Evolutionary conservation across 495 filamentous ascomycete species (phyloP).

Genomic region (Stereocaulon alpinum): DNA sequence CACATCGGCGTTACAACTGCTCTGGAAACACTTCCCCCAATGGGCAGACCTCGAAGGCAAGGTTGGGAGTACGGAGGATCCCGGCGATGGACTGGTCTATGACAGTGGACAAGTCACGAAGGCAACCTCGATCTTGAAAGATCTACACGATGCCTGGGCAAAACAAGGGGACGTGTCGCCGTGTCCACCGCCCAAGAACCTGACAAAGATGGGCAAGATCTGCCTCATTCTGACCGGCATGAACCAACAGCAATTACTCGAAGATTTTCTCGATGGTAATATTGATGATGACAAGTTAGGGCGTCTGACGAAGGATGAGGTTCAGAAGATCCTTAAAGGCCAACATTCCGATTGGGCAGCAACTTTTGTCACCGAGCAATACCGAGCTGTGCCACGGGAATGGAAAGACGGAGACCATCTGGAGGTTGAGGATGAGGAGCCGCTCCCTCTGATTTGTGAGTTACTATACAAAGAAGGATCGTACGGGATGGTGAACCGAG

Average conservation of each 20-base stretch:
- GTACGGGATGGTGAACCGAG: conserved; percentile 7
- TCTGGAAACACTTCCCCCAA: conserved; percentile 3
- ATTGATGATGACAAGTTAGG: conserved; percentile 4
- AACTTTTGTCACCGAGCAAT: conserved; percentile 10
- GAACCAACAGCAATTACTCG: conserved; percentile 9
- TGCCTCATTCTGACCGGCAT: conserved; percentile 11
- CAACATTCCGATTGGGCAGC: not conserved
- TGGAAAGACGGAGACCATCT: conserved; percentile 14
- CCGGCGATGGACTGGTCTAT: conserved; percentile 13
- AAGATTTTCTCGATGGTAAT: conserved; percentile 6
- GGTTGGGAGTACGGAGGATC: conserved; percentile 9
- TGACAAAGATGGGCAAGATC: conserved; percentile 5
- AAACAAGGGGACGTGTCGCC: not conserved
- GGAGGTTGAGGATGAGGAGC: conserved; percentile 12
- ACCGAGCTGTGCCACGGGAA: not conserved
- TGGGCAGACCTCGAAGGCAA: conserved; percentile 6
- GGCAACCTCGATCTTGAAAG: not conserved
- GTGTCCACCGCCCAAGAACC: not conserved
- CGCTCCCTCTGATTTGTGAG: conserved; percentile 1
- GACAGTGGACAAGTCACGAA: not conserved
- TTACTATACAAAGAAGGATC: not conserved
- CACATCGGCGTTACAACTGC: not conserved
- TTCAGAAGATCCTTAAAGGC: conserved; percentile 7
- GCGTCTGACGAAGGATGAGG: not conserved
- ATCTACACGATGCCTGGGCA: conserved; percentile 10